Evolutionary conservation across 805 yeast species (phyloP), one percentile per base, ranked within the genome.

Genomic region (Blastobotrys robertii): DNA sequence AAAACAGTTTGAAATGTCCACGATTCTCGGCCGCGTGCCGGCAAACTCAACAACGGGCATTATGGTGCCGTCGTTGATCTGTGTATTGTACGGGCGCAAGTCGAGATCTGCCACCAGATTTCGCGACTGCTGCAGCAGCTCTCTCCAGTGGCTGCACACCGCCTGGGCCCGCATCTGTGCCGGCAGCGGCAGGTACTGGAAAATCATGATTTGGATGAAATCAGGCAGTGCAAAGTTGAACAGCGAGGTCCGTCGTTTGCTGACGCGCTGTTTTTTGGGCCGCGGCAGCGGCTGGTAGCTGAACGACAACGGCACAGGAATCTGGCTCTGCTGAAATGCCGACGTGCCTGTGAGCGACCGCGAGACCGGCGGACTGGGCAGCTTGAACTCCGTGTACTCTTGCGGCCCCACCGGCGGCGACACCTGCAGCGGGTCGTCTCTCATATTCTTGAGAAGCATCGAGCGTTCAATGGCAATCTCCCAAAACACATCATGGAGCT

Each of bases 1-100:
- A 64, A 77, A 82, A 56, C 92, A 83, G 56, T 78, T 78, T 15
- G 86, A 77, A 12, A 83, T 69, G 52, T 81, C 73, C 37, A 83
- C 75, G 11, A 57, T 45, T 46, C 65, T 64, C 0, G 87, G 88
- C 43, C 87, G 65, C 3, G 82, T 67, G 1, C 86, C 86, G 11
- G 77, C 87, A 59, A 83, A 79, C 50, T 78, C 75, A 0, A 82
- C 76, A 44, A 83, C 79, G 36, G 72, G 65, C 9, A 70, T 67
- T 41, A 82, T 62, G 1, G 76, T 73, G 6, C 66, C 55, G 58
- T 83, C 88, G 51, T 74, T 70, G 14, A 83, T 66, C 4, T 70
- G 60, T 3, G 80, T 76, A 57, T 74, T 78, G 74, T 80, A 83
- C 1, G 74, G 76, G 0, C 72, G 69, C 47, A 83, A 63, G 53